Evolutionary conservation across 257 asterid genomes (phyloP), one percentile per base, ranked within the genome.

Genomic region (Nyctanthes arbortristis): DNA sequence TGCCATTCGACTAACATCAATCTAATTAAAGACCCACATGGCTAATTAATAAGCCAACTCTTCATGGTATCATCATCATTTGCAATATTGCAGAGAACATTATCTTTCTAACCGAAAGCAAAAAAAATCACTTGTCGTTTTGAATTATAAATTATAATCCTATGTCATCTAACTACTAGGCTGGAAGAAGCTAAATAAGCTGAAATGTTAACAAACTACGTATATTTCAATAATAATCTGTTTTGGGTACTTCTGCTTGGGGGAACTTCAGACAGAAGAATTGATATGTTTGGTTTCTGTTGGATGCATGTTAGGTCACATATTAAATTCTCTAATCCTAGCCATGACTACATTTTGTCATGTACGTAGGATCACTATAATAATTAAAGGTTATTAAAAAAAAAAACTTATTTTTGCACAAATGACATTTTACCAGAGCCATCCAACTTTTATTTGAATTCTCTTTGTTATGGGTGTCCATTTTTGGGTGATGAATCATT

Each of bases 241-340:
- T 52, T 52, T 52, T 47, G 28, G 25, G 24, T 11, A 49, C 25
- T 49, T 20, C 11, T 18, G 57, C 28, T 7, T 52, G 59, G 30
- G n/a, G n/a, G 30, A 22, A 52, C 59, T 52, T 12, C 16, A 52
- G 69, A 59, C 73, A 72, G 9, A 14, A 30, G 18, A n/a, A 28
- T 18, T 68, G 66, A 20, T 64, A 31, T 64, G 59, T 52, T 27
- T 34, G 67, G 22, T 35, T 66, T 31, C 24, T 74, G 79, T 78
- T 70, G 77, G 74, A 40, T 55, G n/a, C n/a, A n/a, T n/a, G 79
- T 69, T 47, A 61, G 64, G 68, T 62, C 78, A 45, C 75, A 65
- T 16, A 61, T 77, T 29, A 63, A 70, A 55, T 73, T 12, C 34
- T 66, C 36, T 25, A 6, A 6, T 10, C 27, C 57, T 49, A 49